A percentile compares a stretch with the other conserved stretches of the same genome.
Evolutionary conservation across 164 flowering plant genomes (phyloP).

Genomic region (Nymphaea thermarum): DNA sequence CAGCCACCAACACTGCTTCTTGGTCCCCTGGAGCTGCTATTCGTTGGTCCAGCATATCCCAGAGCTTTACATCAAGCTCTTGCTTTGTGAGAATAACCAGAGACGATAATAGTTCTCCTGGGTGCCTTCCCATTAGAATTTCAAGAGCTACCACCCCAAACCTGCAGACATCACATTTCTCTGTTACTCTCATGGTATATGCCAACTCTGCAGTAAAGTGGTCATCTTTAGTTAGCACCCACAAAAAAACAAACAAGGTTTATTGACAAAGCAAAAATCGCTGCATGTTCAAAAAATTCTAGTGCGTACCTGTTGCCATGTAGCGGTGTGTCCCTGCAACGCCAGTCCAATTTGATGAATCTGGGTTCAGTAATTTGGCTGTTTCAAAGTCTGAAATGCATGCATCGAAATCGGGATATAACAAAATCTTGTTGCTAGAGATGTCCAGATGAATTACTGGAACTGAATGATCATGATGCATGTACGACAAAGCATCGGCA

Average conservation of each 20-base stretch:
- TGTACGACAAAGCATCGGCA: constrained; percentile 10
- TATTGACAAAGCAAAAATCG: too few relatives aligned
- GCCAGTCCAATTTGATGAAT: constrained; percentile 5
- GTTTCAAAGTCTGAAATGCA: constrained; percentile 5
- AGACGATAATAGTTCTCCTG: constrained; percentile 31
- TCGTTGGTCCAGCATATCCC: constrained; percentile 43
- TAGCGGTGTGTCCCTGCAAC: constrained; percentile 54
- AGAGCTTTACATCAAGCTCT: neutral
- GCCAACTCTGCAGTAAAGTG: constrained; percentile 39
- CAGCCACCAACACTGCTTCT: constrained; percentile 22
- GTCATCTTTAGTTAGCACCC: neutral
- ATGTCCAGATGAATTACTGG: constrained; percentile 11
- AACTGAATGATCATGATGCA: constrained; percentile 11
- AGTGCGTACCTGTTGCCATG: constrained; percentile 68
- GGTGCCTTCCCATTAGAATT: constrained; percentile 61
- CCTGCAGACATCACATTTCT: constrained; percentile 62
- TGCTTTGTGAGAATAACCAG: too few relatives aligned
- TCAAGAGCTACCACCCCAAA: constrained; percentile 60
- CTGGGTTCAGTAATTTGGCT: constrained; percentile 6
- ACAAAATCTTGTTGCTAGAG: constrained; percentile 8
- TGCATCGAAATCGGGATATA: constrained; percentile 6
- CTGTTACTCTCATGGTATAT: constrained; percentile 34
- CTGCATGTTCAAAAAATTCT: too few relatives aligned
- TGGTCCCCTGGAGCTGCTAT: constrained; percentile 34
- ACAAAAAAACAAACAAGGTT: neutral